Conservation (phyloP, 129 eudicot species). For the Tagetes erecta region DNA sequence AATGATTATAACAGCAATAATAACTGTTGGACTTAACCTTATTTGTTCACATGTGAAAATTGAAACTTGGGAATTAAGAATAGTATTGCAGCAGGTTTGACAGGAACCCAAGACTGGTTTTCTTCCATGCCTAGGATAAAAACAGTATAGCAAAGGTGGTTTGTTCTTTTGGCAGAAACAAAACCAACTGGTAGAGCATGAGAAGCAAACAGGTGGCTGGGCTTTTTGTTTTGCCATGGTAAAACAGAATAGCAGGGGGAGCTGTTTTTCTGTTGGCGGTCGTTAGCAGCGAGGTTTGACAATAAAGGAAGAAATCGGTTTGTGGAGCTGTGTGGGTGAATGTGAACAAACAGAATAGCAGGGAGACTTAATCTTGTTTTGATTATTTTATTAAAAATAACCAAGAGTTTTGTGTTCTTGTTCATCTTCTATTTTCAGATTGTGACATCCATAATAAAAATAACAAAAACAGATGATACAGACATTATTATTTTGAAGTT, state of each 20-base stretch:
- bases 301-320: not conserved
- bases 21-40: not conserved
- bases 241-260: not conserved
- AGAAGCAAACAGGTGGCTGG: too few species aligned
- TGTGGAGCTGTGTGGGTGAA: not conserved
- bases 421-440: too few species aligned
- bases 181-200: too few species aligned
- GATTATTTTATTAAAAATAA: too few species aligned
- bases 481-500: not conserved
- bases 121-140: not conserved
- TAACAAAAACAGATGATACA: not conserved
- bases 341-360: not conserved
- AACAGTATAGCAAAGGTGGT: not conserved
- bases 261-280: not conserved
- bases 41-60: too few species aligned
- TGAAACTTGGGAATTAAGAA: too few species aligned
- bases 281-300: not conserved
- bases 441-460: too few species aligned
- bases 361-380: not conserved
- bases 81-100: too few species aligned
- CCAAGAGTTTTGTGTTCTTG: too few species aligned
- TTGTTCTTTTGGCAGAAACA: not conserved
- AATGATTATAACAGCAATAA: not conserved
- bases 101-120: too few species aligned
- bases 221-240: not conserved